Conservation (phyloP, 1,284 basidiomycete species). For the Porogramme epimiltina region DNA sequence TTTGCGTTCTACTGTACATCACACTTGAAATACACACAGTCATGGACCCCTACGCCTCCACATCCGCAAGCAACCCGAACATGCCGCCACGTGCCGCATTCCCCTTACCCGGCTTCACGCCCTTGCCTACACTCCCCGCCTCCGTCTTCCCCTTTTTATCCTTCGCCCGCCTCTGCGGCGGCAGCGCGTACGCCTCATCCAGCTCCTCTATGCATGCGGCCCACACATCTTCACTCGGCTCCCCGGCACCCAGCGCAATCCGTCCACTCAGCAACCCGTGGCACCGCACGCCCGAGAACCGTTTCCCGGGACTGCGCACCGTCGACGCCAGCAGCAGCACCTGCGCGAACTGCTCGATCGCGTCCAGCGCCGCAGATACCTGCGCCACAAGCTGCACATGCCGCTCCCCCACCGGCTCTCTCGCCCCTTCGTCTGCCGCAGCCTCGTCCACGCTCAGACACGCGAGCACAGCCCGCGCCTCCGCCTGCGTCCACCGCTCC, state of each 20-base stretch:
- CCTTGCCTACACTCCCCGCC: not conserved
- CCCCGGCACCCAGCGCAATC: slow-evolving; percentile 21
- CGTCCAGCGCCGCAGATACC: slow-evolving; percentile 58
- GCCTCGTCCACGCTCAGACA: slow-evolving; percentile 36
- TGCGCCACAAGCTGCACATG: slow-evolving; percentile 77
- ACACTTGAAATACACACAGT: not conserved
- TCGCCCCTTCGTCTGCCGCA: slow-evolving; percentile 4
- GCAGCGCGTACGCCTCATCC: slow-evolving; percentile 49
- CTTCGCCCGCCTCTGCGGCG: slow-evolving; percentile 36
- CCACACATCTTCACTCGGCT: slow-evolving; percentile 42
- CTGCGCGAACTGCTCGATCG: slow-evolving; percentile 59
- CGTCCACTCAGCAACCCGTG: slow-evolving; percentile 49
- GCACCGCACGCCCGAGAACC: slow-evolving; percentile 60
- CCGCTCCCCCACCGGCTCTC: slow-evolving; percentile 42
- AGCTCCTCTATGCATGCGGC: slow-evolving; percentile 50
- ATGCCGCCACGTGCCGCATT: not conserved
- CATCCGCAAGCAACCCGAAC: slow-evolving; percentile 15
- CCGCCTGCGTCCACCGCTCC: slow-evolving; percentile 70
- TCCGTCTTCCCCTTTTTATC: slow-evolving; percentile 34
- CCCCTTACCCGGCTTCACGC: not conserved
- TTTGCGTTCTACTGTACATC: no score
- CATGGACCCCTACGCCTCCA: slow-evolving; percentile 6
- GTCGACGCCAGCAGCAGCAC: slow-evolving; percentile 53
- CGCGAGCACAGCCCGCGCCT: slow-evolving; percentile 66
- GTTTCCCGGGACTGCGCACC: slow-evolving; percentile 46